Base-by-base conservation (phyloP, 768 basidiomycete species). In the Pholiota molesta region DNA sequence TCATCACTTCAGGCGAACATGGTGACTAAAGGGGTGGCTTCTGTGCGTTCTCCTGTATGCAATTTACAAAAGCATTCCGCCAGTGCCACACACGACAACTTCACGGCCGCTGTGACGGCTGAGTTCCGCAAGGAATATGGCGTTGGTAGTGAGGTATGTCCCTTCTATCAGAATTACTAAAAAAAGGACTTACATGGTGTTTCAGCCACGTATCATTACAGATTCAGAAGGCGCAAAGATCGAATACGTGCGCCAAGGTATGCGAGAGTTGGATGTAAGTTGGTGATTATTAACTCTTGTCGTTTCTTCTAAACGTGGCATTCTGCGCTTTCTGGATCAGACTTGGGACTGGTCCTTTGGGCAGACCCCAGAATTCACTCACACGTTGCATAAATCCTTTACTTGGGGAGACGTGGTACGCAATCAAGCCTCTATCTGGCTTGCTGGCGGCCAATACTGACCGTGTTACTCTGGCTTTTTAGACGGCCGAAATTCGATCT, bases 301-400 rank as follows among this genome's bases (percentile, higher is more conserved):
- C 37, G 26, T 35, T 33, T 5, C 2, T 52, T 4, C 45, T 21
- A 39, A 55, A 33, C 33, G n/a, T 44, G 28, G 23, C 6, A 33
- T 49, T 39, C 56, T 54, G 47, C 17, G 57, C 21, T 17, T 62
- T 23, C 26, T 44, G 1, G 2, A 21, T 13, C 67, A 96, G 95
- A 88, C 83, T 35, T 98, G 97, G 97, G 84, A 93, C 21, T 99
- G 96, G 95, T 79, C 84, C 14, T 97, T 87, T 68, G 97, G 96
- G 0, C 92, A 96, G 70, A 97, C 96, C 0, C 95, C 96, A 44
- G 92, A 97, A 70, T 99, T 99, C 72, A 89, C 86, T 7, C 91
- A 93, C 68, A 78, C 78, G 2, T 49, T 85, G 13, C 55, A 67
- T 3, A 69, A 71, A 26, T 59, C 71, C n/a, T 88, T 89, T 63